Percentiles rank a stretch among this genome's conserved stretches.
phyloP scores from a whole-genome alignment of 2,329 filamentous ascomycete species.

The Fusarium nematophilum region DNA sequence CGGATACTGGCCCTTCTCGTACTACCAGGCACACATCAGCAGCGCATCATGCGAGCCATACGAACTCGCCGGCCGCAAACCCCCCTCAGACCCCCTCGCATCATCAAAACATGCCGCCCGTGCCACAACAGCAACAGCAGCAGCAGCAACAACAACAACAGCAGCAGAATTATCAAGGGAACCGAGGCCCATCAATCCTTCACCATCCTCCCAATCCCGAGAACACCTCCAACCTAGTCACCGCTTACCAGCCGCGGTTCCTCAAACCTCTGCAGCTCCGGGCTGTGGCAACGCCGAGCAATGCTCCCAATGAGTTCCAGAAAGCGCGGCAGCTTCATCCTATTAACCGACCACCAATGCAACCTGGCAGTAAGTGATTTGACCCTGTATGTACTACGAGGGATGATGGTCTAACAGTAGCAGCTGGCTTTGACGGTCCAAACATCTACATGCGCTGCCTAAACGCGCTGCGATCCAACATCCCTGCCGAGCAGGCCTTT shows the following conservation, averaged over 20 bases:
- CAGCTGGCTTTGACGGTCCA: constrained; percentile 75
- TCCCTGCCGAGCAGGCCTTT: constrained; percentile 88
- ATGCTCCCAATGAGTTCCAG: constrained; percentile 74
- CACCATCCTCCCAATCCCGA: constrained; percentile 68
- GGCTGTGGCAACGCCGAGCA: constrained; percentile 79
- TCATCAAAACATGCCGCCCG: constrained; percentile 47
- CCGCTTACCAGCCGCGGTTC: constrained; percentile 76
- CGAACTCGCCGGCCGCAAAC: constrained; percentile 43
- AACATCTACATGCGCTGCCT: constrained; percentile 94
- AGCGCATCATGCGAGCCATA: constrained; percentile 53
- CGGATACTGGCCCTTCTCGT: constrained; percentile 75
- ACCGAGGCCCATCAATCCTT: constrained; percentile 57
- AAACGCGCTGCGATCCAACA: constrained; percentile 82
- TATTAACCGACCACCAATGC: constrained; percentile 58
- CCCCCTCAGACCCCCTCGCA: constrained; percentile 48
- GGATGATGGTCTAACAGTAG: constrained; percentile 23
- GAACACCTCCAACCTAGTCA: constrained; percentile 68
- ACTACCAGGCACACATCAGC: constrained; percentile 69
- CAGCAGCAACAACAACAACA: constrained; percentile 13
- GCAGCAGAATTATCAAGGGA: constrained; percentile 43
- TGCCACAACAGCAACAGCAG: constrained; percentile 43
- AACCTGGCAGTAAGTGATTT: constrained; percentile 70
- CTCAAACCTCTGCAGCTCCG: constrained; percentile 74
- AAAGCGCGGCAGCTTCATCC: constrained; percentile 57
- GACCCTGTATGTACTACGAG: background rate